These are phyloP conservation scores for Penicillium nucicola DNA, from an alignment of 495 filamentous ascomycete genomes.

Conservation along the genomic window DNA sequence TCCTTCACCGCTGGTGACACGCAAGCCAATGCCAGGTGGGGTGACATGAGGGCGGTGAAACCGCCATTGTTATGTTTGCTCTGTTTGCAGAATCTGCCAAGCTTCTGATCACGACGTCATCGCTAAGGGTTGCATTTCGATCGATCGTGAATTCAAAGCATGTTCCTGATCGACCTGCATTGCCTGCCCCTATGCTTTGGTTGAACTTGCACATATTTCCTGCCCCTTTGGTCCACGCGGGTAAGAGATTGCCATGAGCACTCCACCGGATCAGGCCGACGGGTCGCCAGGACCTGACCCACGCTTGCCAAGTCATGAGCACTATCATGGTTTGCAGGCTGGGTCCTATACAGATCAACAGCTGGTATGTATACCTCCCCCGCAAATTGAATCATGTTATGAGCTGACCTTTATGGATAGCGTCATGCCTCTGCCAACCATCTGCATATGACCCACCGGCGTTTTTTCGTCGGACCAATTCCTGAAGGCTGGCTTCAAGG, in stretches of 20 bases:
- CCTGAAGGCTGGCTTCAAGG: conserved; percentile 66
- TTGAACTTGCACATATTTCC: not conserved
- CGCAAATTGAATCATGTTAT: not conserved
- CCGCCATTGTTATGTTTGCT: conserved; percentile 1
- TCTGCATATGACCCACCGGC: conserved; percentile 58
- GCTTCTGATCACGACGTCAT: conserved; percentile 28
- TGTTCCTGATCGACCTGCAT: conserved; percentile 8
- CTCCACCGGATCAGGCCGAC: conserved; percentile 11
- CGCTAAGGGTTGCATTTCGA: conserved; percentile 13
- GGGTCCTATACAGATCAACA: conserved; percentile 54
- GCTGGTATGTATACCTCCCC: conserved; percentile 38
- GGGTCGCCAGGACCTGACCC: conserved; percentile 19
- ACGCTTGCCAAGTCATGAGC: conserved; percentile 16
- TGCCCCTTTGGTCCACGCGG: not conserved
- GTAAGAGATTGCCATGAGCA: conserved; percentile 31
- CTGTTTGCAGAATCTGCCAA: not conserved
- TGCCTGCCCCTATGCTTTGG: not conserved
- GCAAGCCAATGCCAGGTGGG: conserved; percentile 12
- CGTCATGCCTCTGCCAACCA: conserved; percentile 61
- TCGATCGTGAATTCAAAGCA: conserved; percentile 6
- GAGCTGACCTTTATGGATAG: conserved; percentile 26
- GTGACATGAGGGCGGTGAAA: not conserved
- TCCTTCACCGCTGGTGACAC: conserved; percentile 22
- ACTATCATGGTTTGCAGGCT: conserved; percentile 34
- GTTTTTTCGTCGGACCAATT: conserved; percentile 67